A percentile compares a stretch with the other conserved stretches of the same genome.
Conservation (phyloP, 305 asterid species). For the Striga hermonthica region DNA sequence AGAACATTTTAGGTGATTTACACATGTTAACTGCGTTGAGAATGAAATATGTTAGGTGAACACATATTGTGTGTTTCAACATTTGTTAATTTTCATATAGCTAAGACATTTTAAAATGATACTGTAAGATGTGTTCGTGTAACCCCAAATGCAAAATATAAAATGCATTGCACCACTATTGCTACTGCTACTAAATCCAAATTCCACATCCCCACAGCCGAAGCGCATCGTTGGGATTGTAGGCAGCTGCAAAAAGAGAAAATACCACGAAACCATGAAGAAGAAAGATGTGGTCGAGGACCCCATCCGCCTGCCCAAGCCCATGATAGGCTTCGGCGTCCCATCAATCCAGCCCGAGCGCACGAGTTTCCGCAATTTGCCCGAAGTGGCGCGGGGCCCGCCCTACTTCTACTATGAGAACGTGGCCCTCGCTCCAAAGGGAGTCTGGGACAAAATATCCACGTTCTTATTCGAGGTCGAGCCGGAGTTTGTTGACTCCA, state of each 20-base stretch:
- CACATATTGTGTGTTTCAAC: no score
- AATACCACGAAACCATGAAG: constrained; percentile 33
- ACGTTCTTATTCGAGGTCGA: constrained; percentile 55
- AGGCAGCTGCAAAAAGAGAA: constrained; percentile 58
- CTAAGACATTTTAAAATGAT: no score
- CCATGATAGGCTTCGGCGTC: constrained; percentile 81
- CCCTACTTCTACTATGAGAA: constrained; percentile 90
- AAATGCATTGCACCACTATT: no score
- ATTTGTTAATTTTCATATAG: no score
- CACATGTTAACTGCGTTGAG: no score
- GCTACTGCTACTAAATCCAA: no score
- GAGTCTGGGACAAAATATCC: constrained; percentile 87
- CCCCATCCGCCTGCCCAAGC: constrained; percentile 67
- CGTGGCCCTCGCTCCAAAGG: constrained; percentile 91
- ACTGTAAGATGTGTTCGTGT: no score
- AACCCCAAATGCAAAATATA: no score
- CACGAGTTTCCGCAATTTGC: constrained; percentile 43
- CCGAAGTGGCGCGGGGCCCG: constrained; percentile 62
- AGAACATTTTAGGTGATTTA: no score
- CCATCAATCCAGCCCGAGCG: constrained; percentile 43
- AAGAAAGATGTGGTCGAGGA: constrained; percentile 45
- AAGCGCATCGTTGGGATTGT: constrained; percentile 34
- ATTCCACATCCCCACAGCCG: constrained; percentile 40
- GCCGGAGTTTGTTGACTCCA: constrained; percentile 89
- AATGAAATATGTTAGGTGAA: no score